phyloP scores from a whole-genome alignment of 148 eudicot species.

The Dysphania ambrosioides region DNA sequence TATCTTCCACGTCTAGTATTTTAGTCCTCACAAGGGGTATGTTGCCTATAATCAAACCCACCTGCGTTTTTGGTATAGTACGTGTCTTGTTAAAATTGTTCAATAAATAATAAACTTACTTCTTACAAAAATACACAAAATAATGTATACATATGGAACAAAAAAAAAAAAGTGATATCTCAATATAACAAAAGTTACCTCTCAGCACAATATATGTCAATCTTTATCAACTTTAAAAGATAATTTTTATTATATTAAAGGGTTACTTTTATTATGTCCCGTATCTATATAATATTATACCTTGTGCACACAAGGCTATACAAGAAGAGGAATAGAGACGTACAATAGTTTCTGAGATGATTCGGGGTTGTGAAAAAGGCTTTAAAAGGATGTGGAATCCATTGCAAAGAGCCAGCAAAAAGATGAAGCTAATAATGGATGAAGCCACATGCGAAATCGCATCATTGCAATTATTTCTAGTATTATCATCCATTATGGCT shows the following conservation, averaged over 20 bases:
- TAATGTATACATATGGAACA: no score
- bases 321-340: background rate
- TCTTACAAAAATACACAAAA: no score
- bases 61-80: constrained; percentile 50
- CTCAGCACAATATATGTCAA: no score
- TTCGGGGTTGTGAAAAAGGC: constrained; percentile 68
- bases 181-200: no score
- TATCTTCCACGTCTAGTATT: background rate
- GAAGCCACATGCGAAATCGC: constrained; percentile 33
- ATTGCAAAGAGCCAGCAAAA: constrained; percentile 47
- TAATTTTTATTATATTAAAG: no score
- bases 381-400: constrained; percentile 51
- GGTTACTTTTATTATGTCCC: no score
- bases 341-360: constrained; percentile 79
- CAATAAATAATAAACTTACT: no score
- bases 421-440: constrained; percentile 34
- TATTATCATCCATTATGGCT: constrained; percentile 2
- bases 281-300: no score
- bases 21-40: constrained; percentile 18
- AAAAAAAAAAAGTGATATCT: no score
- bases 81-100: background rate
- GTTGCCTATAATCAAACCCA: constrained; percentile 60
- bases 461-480: constrained; percentile 1
- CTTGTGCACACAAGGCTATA: background rate
- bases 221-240: no score